Conservation (phyloP, 2,329 filamentous ascomycete species). For the Aspergillus neoniger region DNA sequence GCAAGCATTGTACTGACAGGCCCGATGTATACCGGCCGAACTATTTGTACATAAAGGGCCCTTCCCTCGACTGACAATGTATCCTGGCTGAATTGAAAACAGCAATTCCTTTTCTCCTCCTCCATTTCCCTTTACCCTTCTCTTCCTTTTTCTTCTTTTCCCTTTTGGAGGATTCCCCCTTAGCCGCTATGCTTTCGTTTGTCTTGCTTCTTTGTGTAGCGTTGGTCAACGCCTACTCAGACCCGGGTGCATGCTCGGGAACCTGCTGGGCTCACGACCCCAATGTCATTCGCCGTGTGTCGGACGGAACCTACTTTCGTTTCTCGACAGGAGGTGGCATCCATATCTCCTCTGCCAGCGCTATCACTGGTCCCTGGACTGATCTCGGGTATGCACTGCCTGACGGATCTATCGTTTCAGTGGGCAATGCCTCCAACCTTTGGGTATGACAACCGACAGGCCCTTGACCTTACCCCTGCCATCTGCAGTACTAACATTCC, state of each 20-base stretch:
- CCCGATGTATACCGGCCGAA: background rate
- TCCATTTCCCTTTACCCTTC: background rate
- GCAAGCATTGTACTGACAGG: constrained; percentile 2
- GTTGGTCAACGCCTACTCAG: constrained; percentile 30
- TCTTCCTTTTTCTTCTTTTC: background rate
- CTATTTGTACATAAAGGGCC: constrained; percentile 6
- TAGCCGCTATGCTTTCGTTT: background rate
- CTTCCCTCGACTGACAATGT: constrained; percentile 5
- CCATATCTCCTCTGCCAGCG: constrained; percentile 48
- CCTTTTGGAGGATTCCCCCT: background rate
- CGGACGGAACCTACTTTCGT: constrained; percentile 56
- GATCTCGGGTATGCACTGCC: constrained; percentile 51
- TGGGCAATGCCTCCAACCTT: constrained; percentile 49
- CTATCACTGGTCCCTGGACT: constrained; percentile 54
- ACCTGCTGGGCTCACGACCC: constrained; percentile 51
- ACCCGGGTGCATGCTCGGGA: constrained; percentile 35
- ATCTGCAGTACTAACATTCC: background rate
- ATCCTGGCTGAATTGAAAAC: background rate
- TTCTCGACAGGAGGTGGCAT: constrained; percentile 57
- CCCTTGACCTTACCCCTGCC: background rate
- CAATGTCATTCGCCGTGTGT: constrained; percentile 49
- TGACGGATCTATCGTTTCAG: constrained; percentile 45
- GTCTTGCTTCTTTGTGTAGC: constrained; percentile 14
- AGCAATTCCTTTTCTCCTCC: background rate
- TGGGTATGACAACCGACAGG: constrained; percentile 42